Evolutionary conservation across 352 stramenopile species (phyloP).

Genomic region (Globisporangium radiosum): DNA sequence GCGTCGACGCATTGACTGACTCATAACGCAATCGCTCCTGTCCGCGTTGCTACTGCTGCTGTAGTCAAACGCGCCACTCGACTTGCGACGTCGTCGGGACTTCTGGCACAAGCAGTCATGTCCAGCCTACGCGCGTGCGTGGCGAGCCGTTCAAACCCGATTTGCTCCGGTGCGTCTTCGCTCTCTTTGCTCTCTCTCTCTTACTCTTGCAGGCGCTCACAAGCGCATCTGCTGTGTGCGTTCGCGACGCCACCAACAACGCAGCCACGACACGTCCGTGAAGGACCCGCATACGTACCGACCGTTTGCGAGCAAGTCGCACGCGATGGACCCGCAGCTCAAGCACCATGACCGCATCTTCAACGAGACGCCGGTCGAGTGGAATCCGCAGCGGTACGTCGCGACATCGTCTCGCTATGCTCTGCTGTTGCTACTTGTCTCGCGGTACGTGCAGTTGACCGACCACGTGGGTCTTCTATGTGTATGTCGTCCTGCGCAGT

Average conservation of each 20-base stretch:
- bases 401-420: background rate
- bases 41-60: background rate
- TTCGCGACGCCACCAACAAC: background rate
- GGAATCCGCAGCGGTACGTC: constrained; percentile 44
- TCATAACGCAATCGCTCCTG: no score
- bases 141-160: constrained; percentile 41
- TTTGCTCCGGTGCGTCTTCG: constrained; percentile 29
- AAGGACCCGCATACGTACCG: constrained; percentile 24
- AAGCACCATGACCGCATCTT: constrained; percentile 61
- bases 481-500: constrained; percentile 14
- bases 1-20: no score
- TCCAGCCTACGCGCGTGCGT: constrained; percentile 8
- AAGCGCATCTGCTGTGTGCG: no score
- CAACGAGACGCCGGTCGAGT: constrained; percentile 51
- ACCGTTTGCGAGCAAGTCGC: constrained; percentile 54
- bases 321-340: constrained; percentile 32
- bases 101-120: constrained; percentile 1
- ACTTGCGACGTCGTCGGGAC: constrained; percentile 46
- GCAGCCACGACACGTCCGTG: constrained; percentile 27
- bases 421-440: background rate
- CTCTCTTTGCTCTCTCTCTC: background rate
- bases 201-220: background rate
- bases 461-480: background rate
- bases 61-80: constrained; percentile 38
- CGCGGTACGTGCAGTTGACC: background rate